These are phyloP conservation scores for Pichia occidentalis DNA, from an alignment of 805 yeast genomes.

Conservation along the genomic window DNA sequence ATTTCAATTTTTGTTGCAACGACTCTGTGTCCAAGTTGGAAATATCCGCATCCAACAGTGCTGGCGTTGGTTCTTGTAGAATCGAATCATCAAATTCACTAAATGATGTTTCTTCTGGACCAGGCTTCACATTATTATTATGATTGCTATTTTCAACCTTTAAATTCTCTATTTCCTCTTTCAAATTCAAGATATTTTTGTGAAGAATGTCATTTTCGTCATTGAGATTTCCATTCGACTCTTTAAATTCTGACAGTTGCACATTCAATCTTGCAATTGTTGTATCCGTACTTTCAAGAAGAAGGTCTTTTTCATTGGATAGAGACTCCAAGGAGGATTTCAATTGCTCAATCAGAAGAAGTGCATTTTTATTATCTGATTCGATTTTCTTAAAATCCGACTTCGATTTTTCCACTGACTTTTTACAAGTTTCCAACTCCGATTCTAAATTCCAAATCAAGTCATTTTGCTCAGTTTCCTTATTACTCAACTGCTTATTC, in stretches of 20 bases:
- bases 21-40: constrained; percentile 59
- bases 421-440: constrained; percentile 35
- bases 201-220: constrained; percentile 60
- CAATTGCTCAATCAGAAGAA: constrained; percentile 27
- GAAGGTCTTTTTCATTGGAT: constrained; percentile 32
- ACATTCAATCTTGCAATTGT: constrained; percentile 32
- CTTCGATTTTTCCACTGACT: constrained; percentile 35
- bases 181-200: constrained; percentile 30
- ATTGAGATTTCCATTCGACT: constrained; percentile 51
- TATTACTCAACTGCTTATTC: constrained; percentile 29
- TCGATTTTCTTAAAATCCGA: constrained; percentile 36
- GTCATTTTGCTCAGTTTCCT: constrained; percentile 49
- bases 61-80: constrained; percentile 32
- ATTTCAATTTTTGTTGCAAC: constrained; percentile 53
- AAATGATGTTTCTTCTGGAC: constrained; percentile 22
- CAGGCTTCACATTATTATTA: constrained; percentile 11
- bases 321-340: constrained; percentile 45
- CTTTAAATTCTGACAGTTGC: constrained; percentile 44
- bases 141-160: constrained; percentile 18
- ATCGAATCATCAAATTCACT: constrained; percentile 32
- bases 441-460: constrained; percentile 66
- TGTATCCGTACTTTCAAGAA: constrained; percentile 34
- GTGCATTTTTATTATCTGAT: constrained; percentile 28
- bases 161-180: constrained; percentile 14
- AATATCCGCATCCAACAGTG: constrained; percentile 33